Base-by-base conservation (phyloP, 2,329 filamentous ascomycete species). In the Davidsoniella australis region DNA sequence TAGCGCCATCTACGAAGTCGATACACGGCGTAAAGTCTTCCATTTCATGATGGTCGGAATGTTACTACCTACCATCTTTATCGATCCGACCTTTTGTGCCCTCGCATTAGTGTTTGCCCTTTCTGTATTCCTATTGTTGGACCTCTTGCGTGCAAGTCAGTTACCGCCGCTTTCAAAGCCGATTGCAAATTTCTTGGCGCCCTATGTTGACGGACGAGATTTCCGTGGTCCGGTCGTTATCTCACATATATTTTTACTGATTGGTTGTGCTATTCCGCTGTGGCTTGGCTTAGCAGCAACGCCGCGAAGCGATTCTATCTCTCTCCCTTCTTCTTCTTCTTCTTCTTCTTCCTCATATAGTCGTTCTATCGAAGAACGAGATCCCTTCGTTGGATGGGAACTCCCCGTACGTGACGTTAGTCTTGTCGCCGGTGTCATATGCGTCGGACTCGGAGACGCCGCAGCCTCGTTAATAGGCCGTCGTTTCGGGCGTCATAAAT, bases 11-110 rank as follows among this genome's bases (percentile, higher is more conserved):
- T 88, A 84, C 56, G 88, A 95, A 64, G 89, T 98, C 43, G 91
- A 98, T 64, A 98, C 91, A 1, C 77, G 91, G 45, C 79, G 91
- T 46, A 98, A 98, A 64, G 85, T 96, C 20, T 98, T 98, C 62
- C 91, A 98, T 63, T 93, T 93, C 57, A 94, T 89, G 73, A 96
- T 96, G 83, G 89, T 96, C 6, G 78, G 79, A 50, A 95, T 98
- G 85, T 80, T 98, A 50, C 71, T 96, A 2, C 88, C 91, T 0
- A 78, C 85, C 1, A 84, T 82, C 2, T 95, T 79, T 60, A 67
- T 96, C 55, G 91, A 98, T 62, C 89, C 91, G 1, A 72, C 80
- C 39, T 96, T 85, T 62, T 79, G 80, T 45, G 77, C 83, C 1
- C 69, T 98, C 10, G 85, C 87, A 0, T 70, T 96, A n/a, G 71